Evolutionary conservation across 192 early-diverging fungal species (phyloP).

Genomic region (Rhizoclosmatium sp.): DNA sequence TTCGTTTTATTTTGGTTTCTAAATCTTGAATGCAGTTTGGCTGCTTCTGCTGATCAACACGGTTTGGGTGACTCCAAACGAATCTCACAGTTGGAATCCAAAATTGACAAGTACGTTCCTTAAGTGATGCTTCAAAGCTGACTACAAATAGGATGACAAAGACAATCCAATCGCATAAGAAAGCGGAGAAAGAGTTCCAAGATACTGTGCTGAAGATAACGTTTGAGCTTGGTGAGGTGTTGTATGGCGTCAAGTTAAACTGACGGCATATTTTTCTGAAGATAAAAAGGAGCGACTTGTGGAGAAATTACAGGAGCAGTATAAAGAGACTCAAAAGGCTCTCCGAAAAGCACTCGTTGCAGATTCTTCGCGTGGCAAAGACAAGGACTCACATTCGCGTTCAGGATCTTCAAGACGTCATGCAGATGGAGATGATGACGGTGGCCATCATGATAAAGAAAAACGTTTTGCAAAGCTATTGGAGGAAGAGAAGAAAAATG

Average conservation of each 20-base stretch:
- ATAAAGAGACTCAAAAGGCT: conserved; percentile 30
- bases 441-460: conserved; percentile 8
- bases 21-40: neutral
- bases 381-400: conserved; percentile 5
- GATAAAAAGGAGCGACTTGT: conserved; percentile 25
- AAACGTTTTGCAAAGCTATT: conserved; percentile 18
- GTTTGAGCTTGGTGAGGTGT: conserved; percentile 25
- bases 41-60: neutral
- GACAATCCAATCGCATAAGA: conserved; percentile 18
- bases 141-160: conserved; percentile 19
- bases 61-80: conserved; percentile 2
- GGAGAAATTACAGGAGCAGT: conserved; percentile 20
- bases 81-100: conserved; percentile 41
- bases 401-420: conserved; percentile 1
- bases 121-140: neutral
- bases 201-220: neutral
- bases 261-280: neutral
- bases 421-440: neutral
- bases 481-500: conserved; percentile 22
- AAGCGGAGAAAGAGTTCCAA: conserved; percentile 30
- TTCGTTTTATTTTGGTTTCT: neutral
- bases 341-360: neutral
- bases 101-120: conserved; percentile 31
- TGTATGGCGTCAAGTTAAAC: neutral
- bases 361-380: conserved; percentile 9